phyloP scores from a whole-genome alignment of 805 yeast genomes.

The Cyberlindnera euphorbiiphila region DNA sequence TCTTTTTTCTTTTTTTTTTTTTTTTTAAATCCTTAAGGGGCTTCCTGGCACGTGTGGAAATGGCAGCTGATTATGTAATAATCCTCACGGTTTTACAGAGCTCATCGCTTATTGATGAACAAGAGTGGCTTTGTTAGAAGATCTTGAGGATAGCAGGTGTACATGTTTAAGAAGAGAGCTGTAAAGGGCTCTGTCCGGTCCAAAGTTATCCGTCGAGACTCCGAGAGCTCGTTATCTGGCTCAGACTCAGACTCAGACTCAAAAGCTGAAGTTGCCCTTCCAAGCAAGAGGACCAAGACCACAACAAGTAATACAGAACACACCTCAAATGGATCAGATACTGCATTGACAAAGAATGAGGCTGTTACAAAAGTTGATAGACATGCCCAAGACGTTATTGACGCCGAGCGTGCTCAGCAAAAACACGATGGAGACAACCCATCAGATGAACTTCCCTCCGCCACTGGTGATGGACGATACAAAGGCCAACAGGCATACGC shows the following conservation, averaged over 20 bases:
- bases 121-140: too few relatives aligned
- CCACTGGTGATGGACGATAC: slow-evolving; percentile 27
- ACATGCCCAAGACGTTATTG: slow-evolving; percentile 21
- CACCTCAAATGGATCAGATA: neutral
- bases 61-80: too few relatives aligned
- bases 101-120: too few relatives aligned
- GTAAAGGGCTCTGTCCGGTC: slow-evolving; percentile 21
- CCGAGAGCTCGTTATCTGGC: slow-evolving; percentile 9
- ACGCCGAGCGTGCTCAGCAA: slow-evolving; percentile 18
- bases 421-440: neutral
- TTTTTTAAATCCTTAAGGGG: too few relatives aligned
- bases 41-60: too few relatives aligned
- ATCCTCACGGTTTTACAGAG: too few relatives aligned
- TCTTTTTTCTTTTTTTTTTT: too few relatives aligned
- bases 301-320: neutral
- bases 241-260: slow-evolving; percentile 11
- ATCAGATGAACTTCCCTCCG: neutral
- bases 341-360: slow-evolving; percentile 18
- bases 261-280: slow-evolving; percentile 3
- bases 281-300: slow-evolving; percentile 8
- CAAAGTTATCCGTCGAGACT: slow-evolving; percentile 10
- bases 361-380: slow-evolving; percentile 26
- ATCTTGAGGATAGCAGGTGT: too few relatives aligned
- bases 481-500: slow-evolving; percentile 28
- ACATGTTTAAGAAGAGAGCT: slow-evolving; percentile 41